Conservation (phyloP, 228 moss, liverwort and hornwort genomes). For the Sphagnum fallax region DNA sequence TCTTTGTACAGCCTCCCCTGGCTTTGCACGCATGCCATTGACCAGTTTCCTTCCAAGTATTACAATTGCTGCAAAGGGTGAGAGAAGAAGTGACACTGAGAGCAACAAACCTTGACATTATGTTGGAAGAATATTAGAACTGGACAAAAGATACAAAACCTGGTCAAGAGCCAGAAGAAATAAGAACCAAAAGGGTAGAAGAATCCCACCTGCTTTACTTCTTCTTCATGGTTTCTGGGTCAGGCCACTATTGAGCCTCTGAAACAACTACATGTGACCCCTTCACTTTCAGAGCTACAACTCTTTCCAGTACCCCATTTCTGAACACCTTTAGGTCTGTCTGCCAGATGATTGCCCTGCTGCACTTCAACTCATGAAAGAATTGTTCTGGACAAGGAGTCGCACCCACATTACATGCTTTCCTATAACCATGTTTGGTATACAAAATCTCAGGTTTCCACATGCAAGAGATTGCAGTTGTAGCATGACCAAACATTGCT, state of each 20-base stretch:
- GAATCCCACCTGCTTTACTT: constrained; percentile 29
- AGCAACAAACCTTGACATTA: too few species aligned
- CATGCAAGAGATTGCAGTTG: constrained; percentile 12
- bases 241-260: constrained; percentile 23
- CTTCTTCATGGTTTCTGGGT: constrained; percentile 53
- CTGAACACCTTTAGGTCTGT: background rate
- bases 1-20: constrained; percentile 77
- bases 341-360: constrained; percentile 1
- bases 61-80: background rate
- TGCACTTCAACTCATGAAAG: background rate
- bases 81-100: background rate
- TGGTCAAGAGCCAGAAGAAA: background rate
- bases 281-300: constrained; percentile 25
- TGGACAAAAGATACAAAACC: background rate
- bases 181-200: background rate
- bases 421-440: background rate
- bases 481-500: constrained; percentile 16
- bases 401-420: constrained; percentile 1
- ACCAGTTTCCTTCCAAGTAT: constrained; percentile 4
- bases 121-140: too few species aligned
- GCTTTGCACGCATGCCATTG: constrained; percentile 24
- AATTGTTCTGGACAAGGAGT: background rate
- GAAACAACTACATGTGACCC: constrained; percentile 17
- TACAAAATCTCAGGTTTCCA: constrained; percentile 10
- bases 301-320: background rate